Conservation (phyloP, 129 eudicot genomes). For the Flaveria bidentis region DNA sequence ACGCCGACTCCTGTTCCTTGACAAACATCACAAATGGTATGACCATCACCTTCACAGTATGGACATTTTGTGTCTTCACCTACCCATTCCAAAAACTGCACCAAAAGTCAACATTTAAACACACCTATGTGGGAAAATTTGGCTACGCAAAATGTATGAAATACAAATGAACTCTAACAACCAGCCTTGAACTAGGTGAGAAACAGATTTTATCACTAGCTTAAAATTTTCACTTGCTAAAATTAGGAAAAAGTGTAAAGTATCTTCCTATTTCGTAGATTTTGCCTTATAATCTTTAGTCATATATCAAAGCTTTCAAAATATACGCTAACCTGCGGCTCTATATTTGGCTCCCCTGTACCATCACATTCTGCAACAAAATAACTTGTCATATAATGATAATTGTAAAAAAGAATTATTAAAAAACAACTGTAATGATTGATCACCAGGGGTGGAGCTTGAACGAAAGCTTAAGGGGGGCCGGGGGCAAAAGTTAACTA, state of each 20-base stretch:
- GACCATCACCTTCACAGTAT: constrained; percentile 79
- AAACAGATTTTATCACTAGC: background rate
- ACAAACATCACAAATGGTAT: constrained; percentile 59
- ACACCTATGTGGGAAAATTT: background rate
- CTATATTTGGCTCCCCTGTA: constrained; percentile 90
- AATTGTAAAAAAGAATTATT: background rate
- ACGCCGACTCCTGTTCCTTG: constrained; percentile 48
- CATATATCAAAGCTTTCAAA: background rate
- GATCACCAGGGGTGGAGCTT: no score
- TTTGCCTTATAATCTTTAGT: background rate
- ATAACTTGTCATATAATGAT: constrained; percentile 24
- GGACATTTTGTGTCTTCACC: constrained; percentile 89
- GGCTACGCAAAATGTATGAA: background rate
- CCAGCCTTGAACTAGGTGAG: background rate
- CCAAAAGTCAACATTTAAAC: constrained; percentile 16
- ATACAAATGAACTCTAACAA: background rate
- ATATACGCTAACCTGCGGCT: constrained; percentile 68
- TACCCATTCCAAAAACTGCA: constrained; percentile 94
- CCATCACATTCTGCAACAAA: constrained; percentile 89
- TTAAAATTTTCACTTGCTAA: background rate
- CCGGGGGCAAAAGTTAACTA: no score
- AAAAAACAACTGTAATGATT: background rate
- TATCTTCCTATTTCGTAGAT: background rate
- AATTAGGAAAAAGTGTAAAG: background rate
- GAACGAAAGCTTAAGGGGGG: no score